These are phyloP conservation scores for Papilionanthe hybrid DNA, from an alignment of 116 monocot genomes.

Conservation along the genomic window DNA sequence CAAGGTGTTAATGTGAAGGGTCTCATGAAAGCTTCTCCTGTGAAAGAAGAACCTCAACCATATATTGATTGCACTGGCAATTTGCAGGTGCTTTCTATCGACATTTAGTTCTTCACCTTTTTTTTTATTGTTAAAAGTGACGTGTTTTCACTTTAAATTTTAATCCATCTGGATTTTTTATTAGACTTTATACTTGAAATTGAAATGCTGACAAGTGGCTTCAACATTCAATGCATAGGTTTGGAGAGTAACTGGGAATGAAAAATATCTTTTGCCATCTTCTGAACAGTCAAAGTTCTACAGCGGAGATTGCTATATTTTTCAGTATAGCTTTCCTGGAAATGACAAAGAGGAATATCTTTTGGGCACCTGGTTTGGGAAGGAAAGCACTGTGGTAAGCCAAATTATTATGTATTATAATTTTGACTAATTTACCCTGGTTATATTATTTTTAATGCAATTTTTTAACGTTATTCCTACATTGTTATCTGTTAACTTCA, in stretches of 20 bases:
- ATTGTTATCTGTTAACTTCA: neutral
- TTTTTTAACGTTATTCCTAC: neutral
- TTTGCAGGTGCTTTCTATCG: conserved; percentile 55
- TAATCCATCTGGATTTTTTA: neutral
- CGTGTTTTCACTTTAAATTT: neutral
- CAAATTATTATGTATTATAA: neutral
- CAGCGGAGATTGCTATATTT: conserved; percentile 96
- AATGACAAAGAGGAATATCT: conserved; percentile 84
- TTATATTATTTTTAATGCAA: neutral
- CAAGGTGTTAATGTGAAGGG: conserved; percentile 96
- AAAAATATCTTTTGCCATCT: conserved; percentile 64
- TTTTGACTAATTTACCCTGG: neutral
- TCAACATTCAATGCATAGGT: conserved; percentile 36
- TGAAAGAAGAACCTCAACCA: conserved; percentile 94
- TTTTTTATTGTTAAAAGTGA: neutral
- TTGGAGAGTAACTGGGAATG: conserved; percentile 80
- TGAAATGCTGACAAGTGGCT: neutral
- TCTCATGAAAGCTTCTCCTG: conserved; percentile 70
- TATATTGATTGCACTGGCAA: conserved; percentile 97
- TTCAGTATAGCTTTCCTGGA: conserved; percentile 91
- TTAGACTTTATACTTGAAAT: neutral
- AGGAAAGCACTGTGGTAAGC: conserved; percentile 70
- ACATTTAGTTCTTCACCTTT: neutral
- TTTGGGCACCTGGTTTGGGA: conserved; percentile 98
- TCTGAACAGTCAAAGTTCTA: conserved; percentile 90